phyloP scores from a whole-genome alignment of 805 yeast genomes.

The Sungouiozyma intestinalis region DNA sequence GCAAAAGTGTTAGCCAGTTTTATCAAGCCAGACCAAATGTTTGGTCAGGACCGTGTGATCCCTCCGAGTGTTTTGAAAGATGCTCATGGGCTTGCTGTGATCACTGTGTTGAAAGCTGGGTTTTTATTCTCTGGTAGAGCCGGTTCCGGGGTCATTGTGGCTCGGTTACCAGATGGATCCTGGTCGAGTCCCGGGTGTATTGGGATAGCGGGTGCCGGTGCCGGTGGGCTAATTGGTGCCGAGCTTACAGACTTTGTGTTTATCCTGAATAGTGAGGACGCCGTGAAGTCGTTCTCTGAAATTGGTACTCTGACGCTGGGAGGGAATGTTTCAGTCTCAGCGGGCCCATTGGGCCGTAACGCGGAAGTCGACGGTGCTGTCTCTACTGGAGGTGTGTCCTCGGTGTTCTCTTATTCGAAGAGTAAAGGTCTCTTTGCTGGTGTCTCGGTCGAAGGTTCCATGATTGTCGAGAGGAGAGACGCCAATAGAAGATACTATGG shows the following conservation, averaged over 20 bases:
- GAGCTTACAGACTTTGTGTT: slow-evolving; percentile 95
- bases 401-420: slow-evolving; percentile 88
- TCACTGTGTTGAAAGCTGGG: slow-evolving; percentile 96
- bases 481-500: slow-evolving; percentile 95
- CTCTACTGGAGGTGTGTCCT: slow-evolving; percentile 73
- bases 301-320: slow-evolving; percentile 91
- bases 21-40: slow-evolving; percentile 85
- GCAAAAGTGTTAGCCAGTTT: slow-evolving; percentile 85
- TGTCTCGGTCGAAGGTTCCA: slow-evolving; percentile 93
- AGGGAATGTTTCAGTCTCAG: slow-evolving; percentile 90
- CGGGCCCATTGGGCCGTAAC: slow-evolving; percentile 94
- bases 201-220: slow-evolving; percentile 97
- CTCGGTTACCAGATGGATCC: slow-evolving; percentile 83
- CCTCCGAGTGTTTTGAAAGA: slow-evolving; percentile 80
- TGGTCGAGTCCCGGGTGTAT: slow-evolving; percentile 98
- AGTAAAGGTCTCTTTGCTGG: slow-evolving; percentile 98
- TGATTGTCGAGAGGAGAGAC: slow-evolving; percentile 91
- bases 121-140: slow-evolving; percentile 95
- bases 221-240: slow-evolving; percentile 95
- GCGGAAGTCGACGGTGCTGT: slow-evolving; percentile 98
- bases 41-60: slow-evolving; percentile 80
- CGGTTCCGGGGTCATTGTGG: slow-evolving; percentile 92
- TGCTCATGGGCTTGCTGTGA: slow-evolving; percentile 86
- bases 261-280: slow-evolving; percentile 75
- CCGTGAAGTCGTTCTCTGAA: slow-evolving; percentile 90